Base-by-base conservation (phyloP, 306 rosid genomes). In the Nissolia schottii region DNA sequence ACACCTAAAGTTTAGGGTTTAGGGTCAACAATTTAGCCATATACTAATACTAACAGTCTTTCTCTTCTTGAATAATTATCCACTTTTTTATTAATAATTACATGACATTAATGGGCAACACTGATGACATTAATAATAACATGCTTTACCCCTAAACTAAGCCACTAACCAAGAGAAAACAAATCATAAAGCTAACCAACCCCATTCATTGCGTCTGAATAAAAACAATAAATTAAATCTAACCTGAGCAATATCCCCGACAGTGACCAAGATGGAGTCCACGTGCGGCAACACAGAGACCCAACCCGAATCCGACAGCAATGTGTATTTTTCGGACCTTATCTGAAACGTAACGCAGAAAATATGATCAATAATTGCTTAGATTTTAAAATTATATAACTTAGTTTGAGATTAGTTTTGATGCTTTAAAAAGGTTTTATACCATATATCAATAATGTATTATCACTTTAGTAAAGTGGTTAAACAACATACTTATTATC, bases 221-320 rank as follows among this genome's bases (percentile, higher is more conserved):
- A 61, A 11, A 73, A 73, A 37, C 15, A 75, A 9, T 6, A 5
- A n/a, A 27, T n/a, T n/a, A 24, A 50, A 48, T 41, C 80, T 79
- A 60, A 92, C 96, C 83, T 93, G 97, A 58, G 96, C 96, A 77
- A 93, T 74, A 65, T 93, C 98, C 4, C 98, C 98, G 59, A 88
- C 43, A 6, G 97, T 85, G 3, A 93, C 90, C 81, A 87, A 32
- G 56, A 93, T 74, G 0, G 97, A 76, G 43, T 90, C 98, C 72
- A 85, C 87, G 65, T 60, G 83, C 34, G 96, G 90, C 65, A 68
- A 70, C 40, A 86, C 90, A 0, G 93, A 56, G 66, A 88, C 89
- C 97, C 91, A 81, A 54, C 92, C 97, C 25, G 97, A 90, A 76
- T 93, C 97, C 71, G 93, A 85, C 53, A 85, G 54, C 80, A 90